phyloP scores from a whole-genome alignment of 176 grass and related monocot genomes.

The Triticum dicoccoides region DNA sequence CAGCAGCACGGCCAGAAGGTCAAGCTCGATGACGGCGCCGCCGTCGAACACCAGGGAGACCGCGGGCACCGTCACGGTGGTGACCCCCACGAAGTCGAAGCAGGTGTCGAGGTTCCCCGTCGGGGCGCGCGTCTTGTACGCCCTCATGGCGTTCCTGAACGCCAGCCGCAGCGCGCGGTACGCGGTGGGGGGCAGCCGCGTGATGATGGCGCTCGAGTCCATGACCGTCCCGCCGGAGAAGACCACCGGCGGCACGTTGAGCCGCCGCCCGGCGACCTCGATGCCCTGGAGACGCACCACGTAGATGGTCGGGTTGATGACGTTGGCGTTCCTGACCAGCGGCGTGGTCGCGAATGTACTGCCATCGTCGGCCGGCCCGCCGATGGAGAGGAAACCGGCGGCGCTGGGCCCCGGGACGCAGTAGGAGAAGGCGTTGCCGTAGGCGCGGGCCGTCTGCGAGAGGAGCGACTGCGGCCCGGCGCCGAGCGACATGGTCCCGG shows the following conservation, averaged over 20 bases:
- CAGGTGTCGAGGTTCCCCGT: slow-evolving; percentile 37
- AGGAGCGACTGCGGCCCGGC: slow-evolving; percentile 42
- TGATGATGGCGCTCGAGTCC: slow-evolving; percentile 58
- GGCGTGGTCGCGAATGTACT: not conserved
- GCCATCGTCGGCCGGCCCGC: not conserved
- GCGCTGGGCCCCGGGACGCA: slow-evolving; percentile 47
- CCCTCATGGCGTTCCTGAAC: slow-evolving; percentile 38
- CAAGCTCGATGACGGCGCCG: slow-evolving; percentile 21
- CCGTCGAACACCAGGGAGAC: slow-evolving; percentile 36
- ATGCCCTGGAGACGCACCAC: slow-evolving; percentile 32
- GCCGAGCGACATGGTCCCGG: slow-evolving; percentile 60
- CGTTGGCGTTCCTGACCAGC: slow-evolving; percentile 14
- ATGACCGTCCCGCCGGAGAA: slow-evolving; percentile 55
- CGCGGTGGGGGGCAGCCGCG: slow-evolving; percentile 40
- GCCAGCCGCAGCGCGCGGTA: slow-evolving; percentile 49
- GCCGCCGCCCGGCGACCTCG: slow-evolving; percentile 36
- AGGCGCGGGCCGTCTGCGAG: slow-evolving; percentile 36
- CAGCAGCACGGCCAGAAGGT: slow-evolving; percentile 30
- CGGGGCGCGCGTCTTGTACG: not conserved
- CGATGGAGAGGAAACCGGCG: slow-evolving; percentile 55
- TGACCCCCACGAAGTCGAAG: slow-evolving; percentile 39
- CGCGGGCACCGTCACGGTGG: slow-evolving; percentile 27
- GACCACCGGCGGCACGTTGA: slow-evolving; percentile 22
- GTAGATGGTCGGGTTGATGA: slow-evolving; percentile 35
- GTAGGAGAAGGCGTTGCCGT: slow-evolving; percentile 54